These are phyloP conservation scores for Tolypocladium amazonense DNA, from an alignment of 2,329 filamentous ascomycete genomes.

Conservation along the genomic window DNA sequence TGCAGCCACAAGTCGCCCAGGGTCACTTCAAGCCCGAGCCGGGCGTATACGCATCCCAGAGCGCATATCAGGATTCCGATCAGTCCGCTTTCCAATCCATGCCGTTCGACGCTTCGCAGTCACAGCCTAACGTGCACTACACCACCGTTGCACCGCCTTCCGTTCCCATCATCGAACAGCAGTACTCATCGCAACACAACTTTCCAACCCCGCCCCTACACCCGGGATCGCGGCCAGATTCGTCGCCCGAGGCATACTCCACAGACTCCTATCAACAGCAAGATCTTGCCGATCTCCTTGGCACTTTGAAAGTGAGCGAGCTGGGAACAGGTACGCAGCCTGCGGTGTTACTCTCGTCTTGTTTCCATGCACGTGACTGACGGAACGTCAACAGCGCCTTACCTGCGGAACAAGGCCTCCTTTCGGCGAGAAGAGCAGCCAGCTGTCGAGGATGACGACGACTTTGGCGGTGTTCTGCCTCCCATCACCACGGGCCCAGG, in stretches of 20 bases:
- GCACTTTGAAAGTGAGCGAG: slow-evolving; percentile 78
- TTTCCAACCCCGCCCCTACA: slow-evolving; percentile 42
- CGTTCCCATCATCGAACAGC: slow-evolving; percentile 38
- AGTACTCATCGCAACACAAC: slow-evolving; percentile 36
- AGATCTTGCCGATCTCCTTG: slow-evolving; percentile 70
- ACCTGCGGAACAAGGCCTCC: slow-evolving; percentile 57
- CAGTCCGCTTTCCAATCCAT: slow-evolving; percentile 34
- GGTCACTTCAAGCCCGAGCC: slow-evolving; percentile 25
- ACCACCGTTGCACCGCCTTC: slow-evolving; percentile 38
- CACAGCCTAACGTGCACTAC: slow-evolving; percentile 42
- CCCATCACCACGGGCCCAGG: slow-evolving; percentile 58
- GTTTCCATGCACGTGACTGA: not conserved
- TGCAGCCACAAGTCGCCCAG: slow-evolving; percentile 34
- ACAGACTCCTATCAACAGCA: slow-evolving; percentile 57
- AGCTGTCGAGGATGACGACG: slow-evolving; percentile 59
- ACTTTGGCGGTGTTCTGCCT: slow-evolving; percentile 62
- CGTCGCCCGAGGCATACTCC: slow-evolving; percentile 41
- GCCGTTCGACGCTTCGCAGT: slow-evolving; percentile 32
- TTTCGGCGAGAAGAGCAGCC: slow-evolving; percentile 47
- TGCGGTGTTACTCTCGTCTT: not conserved
- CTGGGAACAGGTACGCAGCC: slow-evolving; percentile 63
- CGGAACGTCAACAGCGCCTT: slow-evolving; percentile 52
- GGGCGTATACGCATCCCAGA: slow-evolving; percentile 37
- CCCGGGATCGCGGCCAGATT: slow-evolving; percentile 15
- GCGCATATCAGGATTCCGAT: slow-evolving; percentile 35